These are phyloP conservation scores for Phyllosticta ampelicida DNA, from an alignment of 2,329 filamentous ascomycete genomes.

Conservation along the genomic window DNA sequence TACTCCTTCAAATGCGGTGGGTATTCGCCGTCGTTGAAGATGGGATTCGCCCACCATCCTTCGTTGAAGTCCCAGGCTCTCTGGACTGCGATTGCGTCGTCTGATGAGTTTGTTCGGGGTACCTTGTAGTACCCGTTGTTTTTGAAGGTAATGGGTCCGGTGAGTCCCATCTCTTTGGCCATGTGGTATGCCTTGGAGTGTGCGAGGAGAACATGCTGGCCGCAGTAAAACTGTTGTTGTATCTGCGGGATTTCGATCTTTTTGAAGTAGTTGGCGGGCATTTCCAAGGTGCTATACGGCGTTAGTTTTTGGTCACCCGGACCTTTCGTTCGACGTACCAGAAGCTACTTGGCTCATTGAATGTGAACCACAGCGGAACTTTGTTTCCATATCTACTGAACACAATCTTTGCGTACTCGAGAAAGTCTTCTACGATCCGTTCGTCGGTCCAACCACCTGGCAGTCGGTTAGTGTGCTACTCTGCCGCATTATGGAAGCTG, in stretches of 20 bases:
- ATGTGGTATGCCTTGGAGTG: constrained; percentile 30
- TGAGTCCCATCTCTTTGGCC: constrained; percentile 33
- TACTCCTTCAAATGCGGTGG: constrained; percentile 28
- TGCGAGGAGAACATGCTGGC: constrained; percentile 27
- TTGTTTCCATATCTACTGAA: constrained; percentile 29
- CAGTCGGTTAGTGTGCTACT: background rate
- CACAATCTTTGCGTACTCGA: constrained; percentile 30
- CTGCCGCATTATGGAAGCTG: background rate
- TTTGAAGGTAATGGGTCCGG: constrained; percentile 27
- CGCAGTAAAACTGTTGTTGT: constrained; percentile 26
- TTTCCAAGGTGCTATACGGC: background rate
- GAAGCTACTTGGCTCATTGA: constrained; percentile 32
- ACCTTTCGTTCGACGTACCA: constrained; percentile 11
- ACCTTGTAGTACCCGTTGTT: constrained; percentile 28
- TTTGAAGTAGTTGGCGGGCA: constrained; percentile 24
- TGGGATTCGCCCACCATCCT: constrained; percentile 33
- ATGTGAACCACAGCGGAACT: constrained; percentile 31
- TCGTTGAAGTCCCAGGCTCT: constrained; percentile 29
- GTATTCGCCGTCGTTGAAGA: constrained; percentile 37
- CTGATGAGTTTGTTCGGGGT: constrained; percentile 24
- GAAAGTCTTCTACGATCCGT: constrained; percentile 26
- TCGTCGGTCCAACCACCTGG: constrained; percentile 24
- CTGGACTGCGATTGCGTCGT: constrained; percentile 24
- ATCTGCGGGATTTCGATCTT: constrained; percentile 23
- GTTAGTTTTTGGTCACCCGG: background rate